Evolutionary conservation across 495 filamentous ascomycete species (phyloP), one percentile per base, ranked within the genome.

Genomic region (Rhypophila decipiens): DNA sequence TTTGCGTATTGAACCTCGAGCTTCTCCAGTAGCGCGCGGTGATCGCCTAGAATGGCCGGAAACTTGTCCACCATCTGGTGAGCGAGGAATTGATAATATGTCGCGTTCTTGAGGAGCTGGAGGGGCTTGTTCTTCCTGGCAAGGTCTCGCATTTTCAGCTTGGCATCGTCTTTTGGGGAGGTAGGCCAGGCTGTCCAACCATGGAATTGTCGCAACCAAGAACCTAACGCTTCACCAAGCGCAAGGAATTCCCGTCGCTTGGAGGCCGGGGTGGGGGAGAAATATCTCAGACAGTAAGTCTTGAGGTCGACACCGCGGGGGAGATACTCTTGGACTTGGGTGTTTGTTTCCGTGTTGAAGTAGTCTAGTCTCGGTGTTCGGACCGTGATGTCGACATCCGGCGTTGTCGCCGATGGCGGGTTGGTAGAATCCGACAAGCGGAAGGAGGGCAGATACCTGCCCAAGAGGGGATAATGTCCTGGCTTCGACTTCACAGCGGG

Each of bases 241-340:
- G 20, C 48, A 4, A 50, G 11, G 19, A 40, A 50, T 21, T 50
- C 34, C 0, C 10, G 4, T 21, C 34, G 17, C 33, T 42, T 33
- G 21, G 33, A 15, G 3, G 15, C 5, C 11, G 44, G 4, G 10
- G 48, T 44, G 0, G 40, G 20, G 17, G 11, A 3, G 23, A 29
- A 50, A 36, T 45, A 23, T 23, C 40, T 50, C 11, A 39, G 34
- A 15, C 17, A 40, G 27, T 55, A 60, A 23, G 47, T 62, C 48
- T 84, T 84, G 18, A 84, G 57, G 46, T 78, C 70, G 4, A 74
- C 42, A 0, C 75, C 67, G 17, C 69, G 42, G 2, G 66, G 68
- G 7, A 82, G 64, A 44, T 79, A 71, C 45, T 80, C 72, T 31
- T 77, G 64, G 18, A 84, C 50, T 38, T 78, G 78, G 0, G 72